phyloP scores from a whole-genome alignment of 2,329 filamentous ascomycete genomes.

The Aureobasidium sp. region DNA sequence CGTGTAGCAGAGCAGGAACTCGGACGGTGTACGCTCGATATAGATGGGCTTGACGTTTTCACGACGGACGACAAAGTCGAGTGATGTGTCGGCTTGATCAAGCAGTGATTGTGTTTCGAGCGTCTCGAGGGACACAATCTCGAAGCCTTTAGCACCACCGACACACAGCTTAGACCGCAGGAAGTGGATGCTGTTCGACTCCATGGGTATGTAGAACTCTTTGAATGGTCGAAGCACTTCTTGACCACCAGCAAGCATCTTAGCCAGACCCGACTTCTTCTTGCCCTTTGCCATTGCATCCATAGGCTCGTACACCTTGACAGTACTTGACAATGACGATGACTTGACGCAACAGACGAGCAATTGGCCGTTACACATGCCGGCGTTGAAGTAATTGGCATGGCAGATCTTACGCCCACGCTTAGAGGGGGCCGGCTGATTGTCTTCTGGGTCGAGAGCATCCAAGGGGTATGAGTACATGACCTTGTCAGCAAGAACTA shows the following conservation, averaged over 20 bases:
- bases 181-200: conserved; percentile 98
- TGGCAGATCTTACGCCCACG: conserved; percentile 94
- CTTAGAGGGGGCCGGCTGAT: conserved; percentile 65
- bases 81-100: conserved; percentile 93
- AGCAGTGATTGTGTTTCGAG: conserved; percentile 96
- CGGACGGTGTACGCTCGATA: conserved; percentile 92
- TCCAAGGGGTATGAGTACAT: conserved; percentile 83
- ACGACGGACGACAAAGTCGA: conserved; percentile 92
- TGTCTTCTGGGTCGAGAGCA: conserved; percentile 76
- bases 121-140: conserved; percentile 92
- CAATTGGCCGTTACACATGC: conserved; percentile 88
- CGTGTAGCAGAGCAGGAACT: conserved; percentile 95
- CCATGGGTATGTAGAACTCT: conserved; percentile 97
- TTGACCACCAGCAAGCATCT: conserved; percentile 90
- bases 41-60: conserved; percentile 93
- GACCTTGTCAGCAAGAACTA: conserved; percentile 90
- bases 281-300: conserved; percentile 79
- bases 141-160: conserved; percentile 89
- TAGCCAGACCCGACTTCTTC: conserved; percentile 90
- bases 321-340: conserved; percentile 84
- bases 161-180: conserved; percentile 94
- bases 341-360: conserved; percentile 96
- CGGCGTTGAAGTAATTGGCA: conserved; percentile 97
- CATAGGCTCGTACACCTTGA: conserved; percentile 98
- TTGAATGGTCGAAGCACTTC: conserved; percentile 96